Evolutionary conservation across 148 eudicot species (phyloP), one percentile per base, ranked within the genome.

Genomic region (Persicaria tinctoria): DNA sequence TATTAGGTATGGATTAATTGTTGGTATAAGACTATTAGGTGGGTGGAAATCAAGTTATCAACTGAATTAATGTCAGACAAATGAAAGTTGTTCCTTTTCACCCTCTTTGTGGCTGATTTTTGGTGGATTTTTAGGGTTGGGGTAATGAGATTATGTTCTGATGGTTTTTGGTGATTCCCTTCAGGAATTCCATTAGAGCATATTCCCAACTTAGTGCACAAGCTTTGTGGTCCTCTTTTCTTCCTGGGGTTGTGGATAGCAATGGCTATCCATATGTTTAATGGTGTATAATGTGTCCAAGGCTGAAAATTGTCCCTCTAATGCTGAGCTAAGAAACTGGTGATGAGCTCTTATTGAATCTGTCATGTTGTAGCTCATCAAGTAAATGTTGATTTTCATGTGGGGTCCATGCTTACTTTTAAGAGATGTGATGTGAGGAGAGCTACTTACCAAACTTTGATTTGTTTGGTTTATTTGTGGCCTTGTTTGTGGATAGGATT

Each of bases 181-280:
- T 32, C 6, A 63, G 46, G 45, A 73, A 73, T 54, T 45, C 23
- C 11, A 32, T 46, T 54, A 18, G 5, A 54, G 13, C 13, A 73
- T 73, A 53, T 53, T 38, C 46, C 66, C 46, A 0, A 11, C 63
- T 73, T 54, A 20, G 53, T 73, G 9, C 6, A 54, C 63, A 73
- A 73, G 50, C 46, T 44, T 9, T 73, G 76, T 53, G 76, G 76
- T 73, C 76, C 76, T 51, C 75, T 49, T 11, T 11, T 53, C 69
- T 66, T 66, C 70, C 70, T 4, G 56, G 49, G 49, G 18, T 68
- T 59, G 51, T 72, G 66, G 68, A 75, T 53, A 73, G 14, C 66
- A 48, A 66, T 66, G 18, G 76, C 47, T 73, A 38, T 73, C 66
- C 64, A 32, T 54, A 41, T 69, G 41, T 66, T 73, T 32, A 73